Evolutionary conservation across 495 filamentous ascomycete genomes (phyloP).

Genomic region (Penicillium goetzii): DNA sequence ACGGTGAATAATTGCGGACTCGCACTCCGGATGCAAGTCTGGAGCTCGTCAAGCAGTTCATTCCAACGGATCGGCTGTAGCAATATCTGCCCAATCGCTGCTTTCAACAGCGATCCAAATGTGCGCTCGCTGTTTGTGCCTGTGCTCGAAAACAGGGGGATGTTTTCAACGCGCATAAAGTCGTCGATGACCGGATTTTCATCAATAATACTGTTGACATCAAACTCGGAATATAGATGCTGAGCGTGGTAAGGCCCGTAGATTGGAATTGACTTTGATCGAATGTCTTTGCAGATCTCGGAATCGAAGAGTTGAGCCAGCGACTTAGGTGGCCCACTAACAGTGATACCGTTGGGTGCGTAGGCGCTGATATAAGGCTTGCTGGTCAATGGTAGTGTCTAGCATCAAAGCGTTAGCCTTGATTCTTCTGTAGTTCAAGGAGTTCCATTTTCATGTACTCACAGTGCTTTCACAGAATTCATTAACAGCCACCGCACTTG

Average conservation of each 20-base stretch:
- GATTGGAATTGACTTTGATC: constrained; percentile 63
- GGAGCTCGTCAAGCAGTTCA: neutral
- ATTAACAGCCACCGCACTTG: constrained; percentile 18
- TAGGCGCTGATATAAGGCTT: constrained; percentile 73
- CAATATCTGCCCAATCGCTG: neutral
- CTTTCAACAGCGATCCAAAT: neutral
- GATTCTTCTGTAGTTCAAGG: too few species aligned
- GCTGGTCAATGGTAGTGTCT: constrained; percentile 37
- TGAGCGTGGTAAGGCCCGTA: constrained; percentile 75
- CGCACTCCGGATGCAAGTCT: neutral
- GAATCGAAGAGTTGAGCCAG: constrained; percentile 57
- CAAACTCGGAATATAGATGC: constrained; percentile 62
- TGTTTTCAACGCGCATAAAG: neutral
- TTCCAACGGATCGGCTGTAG: constrained; percentile 1
- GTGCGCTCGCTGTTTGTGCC: neutral
- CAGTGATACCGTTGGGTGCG: constrained; percentile 64
- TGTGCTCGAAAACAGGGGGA: neutral
- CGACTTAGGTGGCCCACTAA: constrained; percentile 72
- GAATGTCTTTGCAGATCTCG: constrained; percentile 49
- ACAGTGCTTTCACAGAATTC: constrained; percentile 38
- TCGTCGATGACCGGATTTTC: constrained; percentile 6
- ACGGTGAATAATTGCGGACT: constrained; percentile 46
- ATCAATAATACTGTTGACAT: constrained; percentile 61
- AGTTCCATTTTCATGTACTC: too few species aligned
- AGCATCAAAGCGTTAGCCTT: constrained; percentile 53